Conservation (phyloP, 345 rosid genomes). For the Brassica juncea region DNA sequence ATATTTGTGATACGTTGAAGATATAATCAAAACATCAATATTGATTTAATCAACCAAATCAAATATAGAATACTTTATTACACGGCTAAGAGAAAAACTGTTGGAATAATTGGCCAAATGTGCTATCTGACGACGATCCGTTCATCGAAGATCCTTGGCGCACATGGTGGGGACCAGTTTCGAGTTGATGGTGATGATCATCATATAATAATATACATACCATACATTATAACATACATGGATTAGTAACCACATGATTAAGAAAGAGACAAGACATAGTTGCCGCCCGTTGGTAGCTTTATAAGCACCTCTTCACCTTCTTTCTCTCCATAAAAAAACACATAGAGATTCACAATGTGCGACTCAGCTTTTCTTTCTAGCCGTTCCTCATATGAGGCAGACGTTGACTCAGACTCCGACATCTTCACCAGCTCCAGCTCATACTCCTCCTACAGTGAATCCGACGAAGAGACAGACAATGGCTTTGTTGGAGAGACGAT, state of each 20-base stretch:
- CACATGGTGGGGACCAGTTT: conserved; percentile 34
- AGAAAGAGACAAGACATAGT: conserved; percentile 30
- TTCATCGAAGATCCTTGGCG: conserved; percentile 31
- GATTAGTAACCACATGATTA: conserved; percentile 29
- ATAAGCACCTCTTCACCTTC: conserved; percentile 22
- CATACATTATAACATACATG: conserved; percentile 17
- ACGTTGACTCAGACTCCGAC: conserved; percentile 34
- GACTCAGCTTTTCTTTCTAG: conserved; percentile 27
- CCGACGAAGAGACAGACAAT: not conserved
- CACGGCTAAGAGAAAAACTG: not conserved
- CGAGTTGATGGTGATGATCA: not conserved
- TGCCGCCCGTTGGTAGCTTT: conserved; percentile 27
- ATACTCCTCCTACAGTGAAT: conserved; percentile 23
- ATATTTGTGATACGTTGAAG: not conserved
- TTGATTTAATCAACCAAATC: not conserved
- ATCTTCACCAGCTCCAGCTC: conserved; percentile 27
- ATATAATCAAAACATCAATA: not conserved
- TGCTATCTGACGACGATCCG: conserved; percentile 22
- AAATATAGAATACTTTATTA: not conserved
- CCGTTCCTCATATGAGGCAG: conserved; percentile 27
- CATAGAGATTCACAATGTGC: conserved; percentile 21
- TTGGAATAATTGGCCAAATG: conserved; percentile 32
- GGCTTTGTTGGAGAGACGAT: not conserved
- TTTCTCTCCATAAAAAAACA: not conserved
- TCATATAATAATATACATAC: conserved; percentile 1